phyloP scores from a whole-genome alignment of 805 yeast species.

The Helenozyma baotianmanensis region DNA sequence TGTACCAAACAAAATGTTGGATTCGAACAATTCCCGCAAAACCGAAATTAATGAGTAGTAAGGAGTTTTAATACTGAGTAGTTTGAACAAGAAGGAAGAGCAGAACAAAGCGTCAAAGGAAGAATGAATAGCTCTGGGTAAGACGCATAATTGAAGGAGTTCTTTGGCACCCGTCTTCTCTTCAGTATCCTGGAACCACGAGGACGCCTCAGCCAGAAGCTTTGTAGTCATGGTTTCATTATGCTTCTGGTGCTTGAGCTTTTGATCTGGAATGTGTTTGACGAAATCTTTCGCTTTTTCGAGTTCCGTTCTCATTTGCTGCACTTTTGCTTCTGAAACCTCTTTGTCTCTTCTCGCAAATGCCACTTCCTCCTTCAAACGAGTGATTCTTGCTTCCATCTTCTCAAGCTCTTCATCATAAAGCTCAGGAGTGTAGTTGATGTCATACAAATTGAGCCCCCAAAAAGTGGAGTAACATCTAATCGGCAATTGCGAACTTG shows the following conservation, averaged over 20 bases:
- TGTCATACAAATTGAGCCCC: constrained; percentile 69
- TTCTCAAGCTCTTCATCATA: constrained; percentile 48
- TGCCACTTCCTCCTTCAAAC: constrained; percentile 32
- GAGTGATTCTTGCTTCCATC: constrained; percentile 29
- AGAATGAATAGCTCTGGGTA: constrained; percentile 76
- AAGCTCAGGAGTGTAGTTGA: constrained; percentile 46
- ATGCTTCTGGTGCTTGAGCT: constrained; percentile 42
- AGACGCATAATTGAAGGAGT: constrained; percentile 59
- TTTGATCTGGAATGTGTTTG: constrained; percentile 33
- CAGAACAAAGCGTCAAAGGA: constrained; percentile 76
- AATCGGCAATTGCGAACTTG: constrained; percentile 13
- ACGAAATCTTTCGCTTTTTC: constrained; percentile 22
- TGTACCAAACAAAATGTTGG: constrained; percentile 49
- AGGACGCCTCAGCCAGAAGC: too few relatives aligned
- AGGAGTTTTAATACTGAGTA: constrained; percentile 35
- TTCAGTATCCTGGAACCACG: too few relatives aligned
- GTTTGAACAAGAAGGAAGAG: constrained; percentile 53
- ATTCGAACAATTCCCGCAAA: constrained; percentile 45
- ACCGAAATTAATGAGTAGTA: constrained; percentile 36
- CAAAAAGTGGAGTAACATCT: constrained; percentile 68
- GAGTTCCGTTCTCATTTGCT: constrained; percentile 22
- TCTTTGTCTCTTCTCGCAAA: constrained; percentile 23
- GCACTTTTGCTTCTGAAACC: constrained; percentile 13
- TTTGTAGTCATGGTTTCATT: too few relatives aligned
- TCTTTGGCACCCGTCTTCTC: too few relatives aligned